phyloP scores from a whole-genome alignment of 352 stramenopile genomes.

The Phytophthora uliginosa region DNA sequence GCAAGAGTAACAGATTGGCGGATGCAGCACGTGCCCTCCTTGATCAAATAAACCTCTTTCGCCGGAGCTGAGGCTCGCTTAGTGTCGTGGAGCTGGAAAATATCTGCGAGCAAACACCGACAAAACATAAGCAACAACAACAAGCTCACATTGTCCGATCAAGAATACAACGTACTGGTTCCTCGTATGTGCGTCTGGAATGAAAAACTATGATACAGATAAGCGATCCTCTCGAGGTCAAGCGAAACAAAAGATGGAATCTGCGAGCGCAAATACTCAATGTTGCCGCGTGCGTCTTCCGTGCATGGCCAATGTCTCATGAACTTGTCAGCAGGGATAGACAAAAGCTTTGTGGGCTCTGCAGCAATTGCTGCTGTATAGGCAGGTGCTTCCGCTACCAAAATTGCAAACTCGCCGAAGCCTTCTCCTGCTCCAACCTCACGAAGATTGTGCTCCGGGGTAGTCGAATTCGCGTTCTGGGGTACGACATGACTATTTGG shows the following conservation, averaged over 20 bases:
- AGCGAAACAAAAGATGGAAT: constrained; percentile 57
- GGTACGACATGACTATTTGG: constrained; percentile 26
- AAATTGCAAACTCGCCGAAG: constrained; percentile 79
- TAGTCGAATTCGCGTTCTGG: neutral
- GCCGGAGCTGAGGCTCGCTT: neutral
- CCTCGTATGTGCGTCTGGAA: constrained; percentile 54
- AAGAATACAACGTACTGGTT: constrained; percentile 42
- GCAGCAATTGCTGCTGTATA: constrained; percentile 55
- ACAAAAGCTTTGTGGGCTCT: constrained; percentile 64
- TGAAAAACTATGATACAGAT: constrained; percentile 62
- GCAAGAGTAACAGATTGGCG: constrained; percentile 36
- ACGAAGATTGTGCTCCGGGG: constrained; percentile 38
- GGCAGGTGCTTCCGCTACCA: constrained; percentile 46
- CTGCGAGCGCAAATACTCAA: constrained; percentile 57
- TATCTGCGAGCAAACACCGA: constrained; percentile 31
- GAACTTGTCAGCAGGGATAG: constrained; percentile 59
- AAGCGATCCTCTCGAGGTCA: constrained; percentile 66
- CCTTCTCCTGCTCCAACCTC: constrained; percentile 50
- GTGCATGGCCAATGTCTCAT: constrained; percentile 53
- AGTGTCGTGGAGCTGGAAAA: constrained; percentile 46
- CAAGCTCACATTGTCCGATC: neutral
- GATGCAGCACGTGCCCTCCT: constrained; percentile 64
- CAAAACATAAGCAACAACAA: constrained; percentile 4
- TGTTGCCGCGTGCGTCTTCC: constrained; percentile 41
- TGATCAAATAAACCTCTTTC: constrained; percentile 56